phyloP scores from a whole-genome alignment of 257 asterid species.

The Vinca minor region DNA sequence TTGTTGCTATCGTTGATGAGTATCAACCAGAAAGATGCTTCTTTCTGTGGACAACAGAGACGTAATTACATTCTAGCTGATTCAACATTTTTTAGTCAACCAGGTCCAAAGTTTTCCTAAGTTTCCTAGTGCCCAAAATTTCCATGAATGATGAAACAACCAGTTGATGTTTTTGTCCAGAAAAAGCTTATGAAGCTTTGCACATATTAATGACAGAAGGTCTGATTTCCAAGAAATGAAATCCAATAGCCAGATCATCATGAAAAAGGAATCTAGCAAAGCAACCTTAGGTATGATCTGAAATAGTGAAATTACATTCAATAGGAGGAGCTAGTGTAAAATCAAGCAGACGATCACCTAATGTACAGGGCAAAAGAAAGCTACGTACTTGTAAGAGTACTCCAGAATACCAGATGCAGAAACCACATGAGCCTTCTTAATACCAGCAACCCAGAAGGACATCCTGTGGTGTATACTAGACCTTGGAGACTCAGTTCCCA shows the following conservation, averaged over 20 bases:
- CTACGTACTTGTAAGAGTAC: constrained; percentile 71
- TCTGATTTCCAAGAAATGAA: not conserved
- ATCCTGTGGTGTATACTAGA: constrained; percentile 34
- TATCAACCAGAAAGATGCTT: not conserved
- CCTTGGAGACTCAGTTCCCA: constrained; percentile 72
- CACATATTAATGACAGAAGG: not conserved
- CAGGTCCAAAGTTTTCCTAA: not conserved
- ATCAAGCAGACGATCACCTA: constrained; percentile 11
- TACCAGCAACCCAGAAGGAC: constrained; percentile 51
- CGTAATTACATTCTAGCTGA: not conserved
- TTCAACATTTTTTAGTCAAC: not conserved
- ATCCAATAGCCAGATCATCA: not conserved
- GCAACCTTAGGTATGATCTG: constrained; percentile 1
- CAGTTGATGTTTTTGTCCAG: not conserved
- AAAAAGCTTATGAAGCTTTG: not conserved
- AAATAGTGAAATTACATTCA: not conserved
- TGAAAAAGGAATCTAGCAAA: not conserved
- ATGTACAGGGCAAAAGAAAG: constrained; percentile 1
- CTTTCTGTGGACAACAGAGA: not conserved
- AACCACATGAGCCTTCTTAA: constrained; percentile 47
- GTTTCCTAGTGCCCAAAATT: not conserved
- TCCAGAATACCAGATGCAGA: constrained; percentile 77
- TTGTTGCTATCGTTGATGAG: not conserved
- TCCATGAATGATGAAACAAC: not conserved
- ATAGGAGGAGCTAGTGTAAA: not conserved